Percentiles rank a stretch among this genome's conserved stretches.
Conservation (phyloP, 148 eudicot species). For the Limonium bicolor region DNA sequence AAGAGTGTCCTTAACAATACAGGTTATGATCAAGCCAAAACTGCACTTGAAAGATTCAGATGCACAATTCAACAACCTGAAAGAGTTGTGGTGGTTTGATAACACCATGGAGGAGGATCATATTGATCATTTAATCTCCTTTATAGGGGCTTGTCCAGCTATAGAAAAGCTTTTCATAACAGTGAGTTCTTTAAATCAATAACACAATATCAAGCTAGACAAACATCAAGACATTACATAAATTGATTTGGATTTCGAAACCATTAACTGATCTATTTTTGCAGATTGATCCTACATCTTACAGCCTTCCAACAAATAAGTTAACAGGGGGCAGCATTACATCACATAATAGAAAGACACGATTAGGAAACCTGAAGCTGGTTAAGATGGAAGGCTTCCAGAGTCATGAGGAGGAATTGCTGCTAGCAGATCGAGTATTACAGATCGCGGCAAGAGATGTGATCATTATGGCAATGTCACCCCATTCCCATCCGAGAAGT, state of each 20-base stretch:
- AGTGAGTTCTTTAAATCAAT: not conserved
- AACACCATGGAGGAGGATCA: not conserved
- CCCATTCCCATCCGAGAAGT: not conserved
- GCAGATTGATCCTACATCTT: constrained; percentile 1
- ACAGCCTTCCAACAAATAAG: not conserved
- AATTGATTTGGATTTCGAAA: not conserved
- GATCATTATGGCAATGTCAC: not conserved
- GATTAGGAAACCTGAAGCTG: not conserved
- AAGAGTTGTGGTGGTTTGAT: constrained; percentile 14
- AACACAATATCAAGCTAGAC: not conserved
- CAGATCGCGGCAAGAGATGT: not conserved
- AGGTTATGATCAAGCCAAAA: not conserved
- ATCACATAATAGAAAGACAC: not conserved
- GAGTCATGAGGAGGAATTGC: not conserved
- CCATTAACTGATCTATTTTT: not conserved
- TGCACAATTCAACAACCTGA: constrained; percentile 1
- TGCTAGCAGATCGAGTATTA: not conserved
- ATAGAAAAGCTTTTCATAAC: constrained; percentile 5
- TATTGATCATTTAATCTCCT: not conserved
- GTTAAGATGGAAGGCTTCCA: constrained; percentile 1
- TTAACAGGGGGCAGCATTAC: not conserved
- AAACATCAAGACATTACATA: not conserved
- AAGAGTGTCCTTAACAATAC: not conserved
- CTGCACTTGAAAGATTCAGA: not conserved
- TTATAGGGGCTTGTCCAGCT: not conserved